Base-by-base conservation (phyloP, 164 flowering plant species). In the Annona squamosa region DNA sequence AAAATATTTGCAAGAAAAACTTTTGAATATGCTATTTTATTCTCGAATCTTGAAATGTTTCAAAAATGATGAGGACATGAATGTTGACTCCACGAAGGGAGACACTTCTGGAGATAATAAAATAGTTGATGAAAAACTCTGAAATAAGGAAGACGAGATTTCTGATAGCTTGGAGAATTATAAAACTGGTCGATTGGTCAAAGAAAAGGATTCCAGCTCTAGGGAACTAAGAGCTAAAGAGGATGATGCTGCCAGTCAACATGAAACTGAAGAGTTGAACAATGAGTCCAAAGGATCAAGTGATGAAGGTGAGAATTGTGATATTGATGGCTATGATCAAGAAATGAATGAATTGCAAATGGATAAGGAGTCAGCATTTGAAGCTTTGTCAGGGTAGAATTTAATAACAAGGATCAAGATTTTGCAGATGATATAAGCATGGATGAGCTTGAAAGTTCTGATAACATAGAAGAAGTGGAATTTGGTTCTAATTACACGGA, bases 201-300 rank as follows among this genome's bases (percentile, higher is more conserved):
- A 57, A 74, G 97, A 90, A 65, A 76, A 47, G 6, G 86, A 89
- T 77, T 67, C 81, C 16, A 78, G 65, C 75, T 48, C 43, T 69
- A 79, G 84, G 72, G 97, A 93, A 85, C 83, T 96, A n/a, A 84
- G 97, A 81, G 99, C 88, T 65, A 96, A 86, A 82, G 97, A 95
- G 63, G 96, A 91, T 73, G 61, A 74, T 70, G 81, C 74, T 19
- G 67, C 76, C 72, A 47, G 68, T 63, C 68, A 48, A 56, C 84
- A 85, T 78, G 93, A 87, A 47, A 70, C 77, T 62, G 84, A 74
- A 56, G 88, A 87, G 46, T 66, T 62, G 13, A 78, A 84, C 71
- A 71, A 72, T 48, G n/a, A 84, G 62, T 48, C 64, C 73, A 75
- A 80, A 13, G 73, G 80, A 47, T 45, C 71, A 44, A 69, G 79